phyloP scores from a whole-genome alignment of 2,329 filamentous ascomycete species.

The Blumeriella jaapii region DNA sequence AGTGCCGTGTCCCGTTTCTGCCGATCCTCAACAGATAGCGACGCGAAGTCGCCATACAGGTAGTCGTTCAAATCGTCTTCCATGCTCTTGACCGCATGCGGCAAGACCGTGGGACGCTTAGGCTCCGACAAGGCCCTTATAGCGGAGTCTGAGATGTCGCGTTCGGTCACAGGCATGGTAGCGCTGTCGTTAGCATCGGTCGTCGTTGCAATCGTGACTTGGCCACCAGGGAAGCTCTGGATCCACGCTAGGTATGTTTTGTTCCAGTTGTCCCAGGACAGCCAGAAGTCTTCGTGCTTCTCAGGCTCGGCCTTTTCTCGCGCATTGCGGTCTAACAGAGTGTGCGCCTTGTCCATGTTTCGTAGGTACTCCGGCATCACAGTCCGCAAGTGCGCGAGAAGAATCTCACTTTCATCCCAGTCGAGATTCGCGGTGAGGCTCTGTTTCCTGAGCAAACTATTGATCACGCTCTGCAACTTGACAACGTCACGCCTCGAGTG shows the following conservation, averaged over 20 bases:
- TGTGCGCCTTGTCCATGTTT: slow-evolving; percentile 1
- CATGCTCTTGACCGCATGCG: neutral
- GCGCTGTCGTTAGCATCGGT: neutral
- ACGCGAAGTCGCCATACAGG: neutral
- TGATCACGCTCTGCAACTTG: slow-evolving; percentile 3
- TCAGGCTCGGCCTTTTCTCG: neutral
- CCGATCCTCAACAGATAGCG: neutral
- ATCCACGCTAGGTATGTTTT: neutral
- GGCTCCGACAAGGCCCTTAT: neutral
- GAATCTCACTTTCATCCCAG: slow-evolving; percentile 6
- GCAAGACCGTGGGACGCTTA: neutral
- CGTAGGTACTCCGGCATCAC: slow-evolving; percentile 5
- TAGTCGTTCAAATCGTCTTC: neutral
- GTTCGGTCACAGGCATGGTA: too few relatives aligned
- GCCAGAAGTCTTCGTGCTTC: slow-evolving; percentile 1
- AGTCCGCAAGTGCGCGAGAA: slow-evolving; percentile 3
- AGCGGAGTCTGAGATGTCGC: too few relatives aligned
- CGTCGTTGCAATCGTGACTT: neutral
- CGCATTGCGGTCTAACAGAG: slow-evolving; percentile 1
- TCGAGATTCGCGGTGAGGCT: neutral
- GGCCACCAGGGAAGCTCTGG: neutral
- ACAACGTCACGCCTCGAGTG: neutral
- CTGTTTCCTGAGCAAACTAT: slow-evolving; percentile 1
- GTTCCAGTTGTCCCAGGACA: slow-evolving; percentile 2
- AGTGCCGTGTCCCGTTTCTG: neutral